These are phyloP conservation scores for Tetraselmis striata DNA, from an alignment of 139 green algal species.

Conservation along the genomic window DNA sequence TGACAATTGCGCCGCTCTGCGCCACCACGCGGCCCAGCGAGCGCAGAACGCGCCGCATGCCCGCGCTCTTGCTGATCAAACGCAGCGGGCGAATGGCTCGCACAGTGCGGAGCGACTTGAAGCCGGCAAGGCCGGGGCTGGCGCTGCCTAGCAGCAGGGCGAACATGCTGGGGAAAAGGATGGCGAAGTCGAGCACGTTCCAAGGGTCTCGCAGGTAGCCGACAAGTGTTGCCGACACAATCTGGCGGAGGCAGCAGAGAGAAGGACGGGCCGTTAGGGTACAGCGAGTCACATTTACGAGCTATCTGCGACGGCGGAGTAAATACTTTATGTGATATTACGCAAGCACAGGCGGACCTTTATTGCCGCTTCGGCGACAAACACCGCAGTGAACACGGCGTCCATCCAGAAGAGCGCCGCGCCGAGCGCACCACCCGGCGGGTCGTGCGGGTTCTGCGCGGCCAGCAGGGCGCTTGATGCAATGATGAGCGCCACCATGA, in stretches of 20 bases:
- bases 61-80: constrained; percentile 1
- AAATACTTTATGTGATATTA: too few species aligned
- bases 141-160: neutral
- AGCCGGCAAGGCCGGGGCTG: neutral
- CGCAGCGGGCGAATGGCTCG: constrained; percentile 3
- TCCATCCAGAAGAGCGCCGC: neutral
- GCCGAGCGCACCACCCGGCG: neutral
- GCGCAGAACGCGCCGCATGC: constrained; percentile 5
- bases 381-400: neutral
- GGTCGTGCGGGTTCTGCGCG: neutral
- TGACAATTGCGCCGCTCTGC: neutral
- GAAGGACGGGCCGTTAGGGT: too few species aligned
- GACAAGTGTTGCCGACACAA: constrained; percentile 1
- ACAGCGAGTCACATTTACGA: too few species aligned
- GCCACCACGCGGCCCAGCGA: neutral
- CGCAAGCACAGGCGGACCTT: too few species aligned
- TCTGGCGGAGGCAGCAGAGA: too few species aligned
- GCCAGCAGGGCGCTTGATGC: constrained; percentile 3
- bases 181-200: constrained; percentile 13
- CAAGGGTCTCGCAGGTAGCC: constrained; percentile 5
- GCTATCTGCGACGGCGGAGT: too few species aligned
- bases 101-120: constrained; percentile 1
- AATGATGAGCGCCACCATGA: constrained; percentile 7
- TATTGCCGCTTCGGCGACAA: neutral
- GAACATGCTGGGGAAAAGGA: neutral